Base-by-base conservation (phyloP, 83 land plant genomes). In the Isoetes engelmannii region DNA sequence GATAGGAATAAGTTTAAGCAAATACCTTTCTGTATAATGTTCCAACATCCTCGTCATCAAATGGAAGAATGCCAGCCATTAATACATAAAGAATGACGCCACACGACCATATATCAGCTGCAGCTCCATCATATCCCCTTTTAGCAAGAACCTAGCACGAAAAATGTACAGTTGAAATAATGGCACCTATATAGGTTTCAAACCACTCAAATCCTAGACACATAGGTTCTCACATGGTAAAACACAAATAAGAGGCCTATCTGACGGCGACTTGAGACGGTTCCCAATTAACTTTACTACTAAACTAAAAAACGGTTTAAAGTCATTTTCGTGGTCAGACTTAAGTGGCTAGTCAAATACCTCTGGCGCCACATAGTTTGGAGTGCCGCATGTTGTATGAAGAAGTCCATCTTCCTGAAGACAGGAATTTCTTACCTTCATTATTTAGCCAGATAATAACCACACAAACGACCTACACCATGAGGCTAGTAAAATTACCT, bases 41-140 rank as follows among this genome's bases (percentile, higher is more conserved):
- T 45, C 80, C 77, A 49, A 93, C 86, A 67, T 89, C 84, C 37
- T 72, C 69, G 67, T 93, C 96, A 57, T 84, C 80, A 78, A 93
- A 93, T 7, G 96, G 98, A 48, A 93, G 87, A 74, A 83, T 87
- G 13, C 98, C 98, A 69, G 96, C 96, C 92, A 93, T 87, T 61
- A 89, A 67, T 68, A 89, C 92, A 84, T 71, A 93, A 43, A 90
- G 84, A 61, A 93, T 89, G 19, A 93, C 92, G 41, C 96, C 98
- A 79, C 96, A 92, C 19, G 98, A 92, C 98, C 98, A 92, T 19
- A 92, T 65, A 75, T 92, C 98, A 44, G 92, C 98, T 74, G 84
- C 83, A 49, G 98, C 83, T 80, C 98, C 98, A 84, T 90, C 87
- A 80, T 93, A 93, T 49, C 98, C 98, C 57, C 81, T 74, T 69